These are phyloP conservation scores for Pythium phragmiticola DNA, from an alignment of 352 stramenopile genomes.

Conservation along the genomic window DNA sequence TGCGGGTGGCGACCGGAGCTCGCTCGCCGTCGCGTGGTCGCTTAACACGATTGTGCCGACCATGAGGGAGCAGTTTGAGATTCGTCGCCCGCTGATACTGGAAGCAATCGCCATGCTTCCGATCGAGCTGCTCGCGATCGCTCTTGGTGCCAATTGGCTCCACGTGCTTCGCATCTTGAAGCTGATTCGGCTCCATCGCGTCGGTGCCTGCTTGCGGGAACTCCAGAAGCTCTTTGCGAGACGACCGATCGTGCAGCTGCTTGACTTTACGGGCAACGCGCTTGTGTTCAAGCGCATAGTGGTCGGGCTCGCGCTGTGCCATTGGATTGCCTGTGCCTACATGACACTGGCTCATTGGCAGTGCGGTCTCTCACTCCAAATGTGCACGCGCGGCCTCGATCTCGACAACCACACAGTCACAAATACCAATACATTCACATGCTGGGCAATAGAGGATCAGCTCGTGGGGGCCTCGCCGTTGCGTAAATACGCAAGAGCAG, in stretches of 20 bases:
- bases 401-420: background rate
- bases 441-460: constrained; percentile 70
- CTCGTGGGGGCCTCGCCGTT: constrained; percentile 41
- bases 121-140: constrained; percentile 45
- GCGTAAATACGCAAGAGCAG: constrained; percentile 53
- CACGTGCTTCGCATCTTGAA: constrained; percentile 57
- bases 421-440: constrained; percentile 33
- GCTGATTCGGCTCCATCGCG: constrained; percentile 54
- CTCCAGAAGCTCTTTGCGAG: constrained; percentile 48
- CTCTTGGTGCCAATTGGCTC: constrained; percentile 47
- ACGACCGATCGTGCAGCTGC: constrained; percentile 39
- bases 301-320: constrained; percentile 43
- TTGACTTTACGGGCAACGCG: constrained; percentile 59
- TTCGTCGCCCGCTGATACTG: constrained; percentile 38
- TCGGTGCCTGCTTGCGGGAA: constrained; percentile 41
- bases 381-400: constrained; percentile 37
- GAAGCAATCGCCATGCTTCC: constrained; percentile 52
- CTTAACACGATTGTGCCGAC: constrained; percentile 61
- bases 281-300: constrained; percentile 50
- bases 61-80: constrained; percentile 29
- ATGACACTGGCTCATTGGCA: constrained; percentile 65
- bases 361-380: constrained; percentile 56
- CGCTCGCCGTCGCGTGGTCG: constrained; percentile 48
- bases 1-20: constrained; percentile 14
- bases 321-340: constrained; percentile 66